Evolutionary conservation across 2,329 filamentous ascomycete species (phyloP).

Genomic region (Pyrenophora graminea): DNA sequence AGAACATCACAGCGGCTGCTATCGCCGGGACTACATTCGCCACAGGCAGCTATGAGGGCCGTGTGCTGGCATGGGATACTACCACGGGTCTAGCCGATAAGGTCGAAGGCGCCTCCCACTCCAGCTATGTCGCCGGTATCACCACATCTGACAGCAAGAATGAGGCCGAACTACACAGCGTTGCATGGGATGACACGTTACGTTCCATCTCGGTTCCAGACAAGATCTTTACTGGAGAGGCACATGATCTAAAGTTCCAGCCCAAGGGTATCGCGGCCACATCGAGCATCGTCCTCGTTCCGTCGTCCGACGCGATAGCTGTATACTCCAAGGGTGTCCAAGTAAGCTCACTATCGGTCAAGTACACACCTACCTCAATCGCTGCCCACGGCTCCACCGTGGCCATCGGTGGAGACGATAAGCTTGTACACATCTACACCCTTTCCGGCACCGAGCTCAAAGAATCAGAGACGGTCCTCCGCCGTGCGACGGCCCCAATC

Average conservation of each 20-base stretch:
- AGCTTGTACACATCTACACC: constrained; percentile 75
- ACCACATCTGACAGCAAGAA: constrained; percentile 50
- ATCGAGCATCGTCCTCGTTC: constrained; percentile 57
- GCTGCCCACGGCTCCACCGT: constrained; percentile 70
- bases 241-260: constrained; percentile 72
- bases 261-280: constrained; percentile 73
- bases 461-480: constrained; percentile 59
- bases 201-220: constrained; percentile 75
- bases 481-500: constrained; percentile 71
- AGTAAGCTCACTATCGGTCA: constrained; percentile 63
- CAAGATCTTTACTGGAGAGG: constrained; percentile 73
- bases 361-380: constrained; percentile 70
- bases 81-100: constrained; percentile 68
- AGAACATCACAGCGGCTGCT: constrained; percentile 80
- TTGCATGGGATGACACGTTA: constrained; percentile 92
- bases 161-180: constrained; percentile 69
- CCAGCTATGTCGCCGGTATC: constrained; percentile 83
- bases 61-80: constrained; percentile 82
- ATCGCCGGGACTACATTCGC: constrained; percentile 69
- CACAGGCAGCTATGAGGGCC: constrained; percentile 91
- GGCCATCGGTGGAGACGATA: constrained; percentile 77
- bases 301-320: constrained; percentile 61
- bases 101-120: constrained; percentile 80
- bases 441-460: constrained; percentile 62
- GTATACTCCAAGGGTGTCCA: constrained; percentile 63